A percentile compares a stretch with the other conserved stretches of the same genome.
Evolutionary conservation across 108 stramenopile species (phyloP).

Genomic region (Skeletonema marinoi): DNA sequence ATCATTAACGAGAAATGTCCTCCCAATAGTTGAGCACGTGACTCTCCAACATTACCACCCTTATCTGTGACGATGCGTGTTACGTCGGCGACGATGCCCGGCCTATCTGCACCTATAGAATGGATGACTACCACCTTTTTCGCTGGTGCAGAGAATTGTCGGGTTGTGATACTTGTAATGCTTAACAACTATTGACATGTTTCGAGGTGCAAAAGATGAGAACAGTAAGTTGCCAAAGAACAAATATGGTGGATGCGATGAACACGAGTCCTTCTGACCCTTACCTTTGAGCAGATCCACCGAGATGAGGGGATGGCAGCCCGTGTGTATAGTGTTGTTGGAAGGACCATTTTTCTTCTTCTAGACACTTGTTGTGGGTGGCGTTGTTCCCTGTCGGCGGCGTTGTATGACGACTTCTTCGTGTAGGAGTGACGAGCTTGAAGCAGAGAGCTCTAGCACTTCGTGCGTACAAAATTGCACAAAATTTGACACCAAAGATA

Average conservation of each 20-base stretch:
- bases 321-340: background rate
- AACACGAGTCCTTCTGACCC: background rate
- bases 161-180: background rate
- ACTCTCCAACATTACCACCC: conserved; percentile 78
- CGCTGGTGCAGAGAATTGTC: conserved; percentile 11
- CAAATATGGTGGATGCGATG: background rate
- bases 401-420: background rate
- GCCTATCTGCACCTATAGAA: conserved; percentile 70
- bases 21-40: conserved; percentile 64
- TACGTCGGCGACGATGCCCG: conserved; percentile 75
- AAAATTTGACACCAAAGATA: no score
- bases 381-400: background rate
- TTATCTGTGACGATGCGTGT: conserved; percentile 62
- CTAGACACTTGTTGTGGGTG: background rate
- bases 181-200: background rate
- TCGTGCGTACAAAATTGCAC: background rate
- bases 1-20: conserved; percentile 77
- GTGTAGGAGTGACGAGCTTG: no score
- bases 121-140: conserved; percentile 47
- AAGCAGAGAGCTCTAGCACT: no score
- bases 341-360: background rate
- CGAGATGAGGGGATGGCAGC: background rate
- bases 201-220: background rate
- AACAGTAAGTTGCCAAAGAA: background rate
- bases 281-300: background rate